Evolutionary conservation across 148 eudicot species (phyloP).

Genomic region (Spergularia marina): DNA sequence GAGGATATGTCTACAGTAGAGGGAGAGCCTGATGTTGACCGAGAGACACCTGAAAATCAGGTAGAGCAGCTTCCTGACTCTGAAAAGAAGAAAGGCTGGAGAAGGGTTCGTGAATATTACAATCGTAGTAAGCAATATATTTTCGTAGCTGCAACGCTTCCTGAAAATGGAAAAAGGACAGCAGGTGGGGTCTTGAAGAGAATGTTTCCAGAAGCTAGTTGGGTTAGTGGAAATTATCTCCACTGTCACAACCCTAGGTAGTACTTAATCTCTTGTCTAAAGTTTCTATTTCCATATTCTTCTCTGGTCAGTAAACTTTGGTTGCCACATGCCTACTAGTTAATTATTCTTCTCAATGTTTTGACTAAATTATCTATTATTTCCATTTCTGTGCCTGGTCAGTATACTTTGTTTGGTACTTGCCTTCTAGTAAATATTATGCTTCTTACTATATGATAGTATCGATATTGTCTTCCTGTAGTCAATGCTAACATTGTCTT

Average conservation of each 20-base stretch:
- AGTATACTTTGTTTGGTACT: neutral
- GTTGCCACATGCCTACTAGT: neutral
- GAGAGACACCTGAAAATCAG: constrained; percentile 27
- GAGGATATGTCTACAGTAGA: constrained; percentile 30
- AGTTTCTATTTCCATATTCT: neutral
- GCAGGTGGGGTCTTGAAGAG: constrained; percentile 83
- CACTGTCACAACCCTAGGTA: constrained; percentile 94
- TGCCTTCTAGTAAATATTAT: neutral
- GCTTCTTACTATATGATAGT: neutral
- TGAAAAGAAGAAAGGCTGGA: constrained; percentile 57
- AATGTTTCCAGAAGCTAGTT: constrained; percentile 78
- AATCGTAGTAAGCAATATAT: constrained; percentile 87
- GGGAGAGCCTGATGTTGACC: constrained; percentile 32
- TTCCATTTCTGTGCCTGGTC: neutral
- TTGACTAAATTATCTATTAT: neutral
- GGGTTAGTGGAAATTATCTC: constrained; percentile 86
- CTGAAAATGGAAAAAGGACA: constrained; percentile 80
- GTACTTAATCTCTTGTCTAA: constrained; percentile 6
- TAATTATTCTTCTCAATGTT: neutral
- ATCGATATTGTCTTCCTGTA: neutral
- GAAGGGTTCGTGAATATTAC: constrained; percentile 66
- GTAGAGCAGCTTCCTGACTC: constrained; percentile 28
- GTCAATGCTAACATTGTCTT: neutral
- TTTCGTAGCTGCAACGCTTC: constrained; percentile 95
- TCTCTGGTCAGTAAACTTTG: neutral